A percentile compares a stretch with the other conserved stretches of the same genome.
These are phyloP conservation scores for Nidula niveotomentosa DNA, from an alignment of 1,284 basidiomycete genomes.

Conservation along the genomic window DNA sequence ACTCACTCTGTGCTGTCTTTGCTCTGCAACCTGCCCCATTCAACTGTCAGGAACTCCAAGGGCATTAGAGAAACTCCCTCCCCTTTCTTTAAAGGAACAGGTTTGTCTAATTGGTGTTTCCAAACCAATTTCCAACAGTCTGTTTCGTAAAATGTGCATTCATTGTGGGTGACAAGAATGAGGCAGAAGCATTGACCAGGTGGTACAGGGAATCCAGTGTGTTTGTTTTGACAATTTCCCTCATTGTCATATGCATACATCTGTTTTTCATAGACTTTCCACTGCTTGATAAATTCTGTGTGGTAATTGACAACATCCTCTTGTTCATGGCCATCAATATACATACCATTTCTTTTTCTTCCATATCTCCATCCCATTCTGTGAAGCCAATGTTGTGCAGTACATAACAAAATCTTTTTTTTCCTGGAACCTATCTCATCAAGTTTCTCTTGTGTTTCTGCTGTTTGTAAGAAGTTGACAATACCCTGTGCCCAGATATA, in stretches of 20 bases:
- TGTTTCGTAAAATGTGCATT: constrained; percentile 38
- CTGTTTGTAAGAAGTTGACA: not conserved
- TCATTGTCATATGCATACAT: constrained; percentile 22
- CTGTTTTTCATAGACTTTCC: constrained; percentile 12
- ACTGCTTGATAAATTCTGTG: constrained; percentile 3
- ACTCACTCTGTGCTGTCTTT: constrained; percentile 17
- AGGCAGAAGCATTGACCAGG: constrained; percentile 16
- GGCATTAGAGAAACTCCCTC: constrained; percentile 33
- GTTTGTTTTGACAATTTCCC: constrained; percentile 12
- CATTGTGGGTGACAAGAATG: constrained; percentile 31
- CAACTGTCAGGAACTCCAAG: constrained; percentile 27
- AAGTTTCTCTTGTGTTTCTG: not conserved
- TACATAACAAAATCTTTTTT: not conserved
- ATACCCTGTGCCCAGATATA: not conserved
- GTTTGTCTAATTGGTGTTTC: constrained; percentile 15
- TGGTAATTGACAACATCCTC: not conserved
- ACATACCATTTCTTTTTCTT: not conserved
- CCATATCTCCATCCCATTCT: not conserved
- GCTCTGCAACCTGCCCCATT: constrained; percentile 24
- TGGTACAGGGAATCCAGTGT: constrained; percentile 19
- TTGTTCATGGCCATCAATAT: not conserved
- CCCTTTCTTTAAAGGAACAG: constrained; percentile 22
- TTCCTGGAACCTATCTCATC: not conserved
- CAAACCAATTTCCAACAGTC: constrained; percentile 28
- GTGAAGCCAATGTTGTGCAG: not conserved